Base-by-base conservation (phyloP, 1,284 basidiomycete species). In the Sanghuangporus baumii region DNA sequence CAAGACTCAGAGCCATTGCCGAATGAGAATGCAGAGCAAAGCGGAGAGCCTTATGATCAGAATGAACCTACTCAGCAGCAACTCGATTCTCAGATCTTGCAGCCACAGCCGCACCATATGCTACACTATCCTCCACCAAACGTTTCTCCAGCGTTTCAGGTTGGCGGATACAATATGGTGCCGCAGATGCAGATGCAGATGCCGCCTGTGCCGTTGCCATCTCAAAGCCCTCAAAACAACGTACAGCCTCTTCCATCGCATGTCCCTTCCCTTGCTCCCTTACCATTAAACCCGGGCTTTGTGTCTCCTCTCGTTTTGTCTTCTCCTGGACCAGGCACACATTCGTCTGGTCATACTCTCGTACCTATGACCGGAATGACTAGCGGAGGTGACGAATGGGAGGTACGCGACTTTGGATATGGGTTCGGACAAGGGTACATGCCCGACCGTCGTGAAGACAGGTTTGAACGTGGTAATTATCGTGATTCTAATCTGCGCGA, bases 321-420 rank as follows among this genome's bases (percentile, higher is more conserved):
- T 66, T 9, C 71, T 63, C 55, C 69, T 66, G 16, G 56, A 46
- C 7, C 64, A 63, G 7, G 40, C 60, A 11, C 67, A 56, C 31
- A 34, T 8, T 54, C 52, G 16, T 14, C 23, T 37, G 52, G 52
- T 37, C 52, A 26, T 18, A 18, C 18, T 54, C 8, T 26, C 34
- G 52, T 60, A 5, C 63, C 59, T 11, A 63, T 50, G 50, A 64
- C 52, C 3, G 60, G 65, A 5, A 37, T 37, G 31, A n/a, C 43
- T 6, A 20, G 31, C 14, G 43, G 36, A 16, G 69, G 66, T 20
- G 80, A 81, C 60, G 80, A 81, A 14, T 82, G 80, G 72, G 78
- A 80, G 64, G 87, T 88, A 52, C 81, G 78, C 65, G 80, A 89
- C 69, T 88, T 78, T 64, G 86, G 85, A 6, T 86, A 75, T 67